Evolutionary conservation across 2,329 filamentous ascomycete genomes (phyloP).

Genomic region (Dothideomycetidae sp.): DNA sequence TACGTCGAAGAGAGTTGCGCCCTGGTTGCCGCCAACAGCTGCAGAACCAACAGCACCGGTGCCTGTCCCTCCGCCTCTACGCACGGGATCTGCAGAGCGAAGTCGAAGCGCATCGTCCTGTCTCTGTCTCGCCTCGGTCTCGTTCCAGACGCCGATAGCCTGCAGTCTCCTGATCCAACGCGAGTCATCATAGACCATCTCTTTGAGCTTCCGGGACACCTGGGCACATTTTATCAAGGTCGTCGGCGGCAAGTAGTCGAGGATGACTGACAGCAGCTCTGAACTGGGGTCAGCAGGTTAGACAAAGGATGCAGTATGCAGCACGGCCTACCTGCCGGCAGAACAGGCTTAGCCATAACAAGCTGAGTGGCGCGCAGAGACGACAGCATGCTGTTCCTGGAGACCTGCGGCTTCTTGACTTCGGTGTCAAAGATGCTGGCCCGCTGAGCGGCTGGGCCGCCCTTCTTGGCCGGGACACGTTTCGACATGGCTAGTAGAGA

Average conservation of each 20-base stretch:
- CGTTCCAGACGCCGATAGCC: constrained; percentile 85
- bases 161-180: constrained; percentile 81
- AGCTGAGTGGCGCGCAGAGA: constrained; percentile 71
- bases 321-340: constrained; percentile 56
- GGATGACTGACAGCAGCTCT: constrained; percentile 79
- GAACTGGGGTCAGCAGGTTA: constrained; percentile 12
- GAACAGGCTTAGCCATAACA: constrained; percentile 58
- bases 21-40: constrained; percentile 17
- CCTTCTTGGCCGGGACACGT: constrained; percentile 10
- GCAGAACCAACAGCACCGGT: neutral
- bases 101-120: constrained; percentile 51
- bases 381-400: constrained; percentile 45
- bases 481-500: too few relatives aligned
- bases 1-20: constrained; percentile 61
- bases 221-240: constrained; percentile 78
- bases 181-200: constrained; percentile 98
- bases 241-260: constrained; percentile 74
- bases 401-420: constrained; percentile 9
- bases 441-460: constrained; percentile 13
- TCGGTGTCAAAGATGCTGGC: constrained; percentile 7
- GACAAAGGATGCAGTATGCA: constrained; percentile 5
- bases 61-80: too few relatives aligned
- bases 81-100: neutral
- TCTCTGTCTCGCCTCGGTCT: constrained; percentile 64
- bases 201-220: constrained; percentile 71